phyloP scores from a whole-genome alignment of 2,329 filamentous ascomycete genomes.

The Chaetomiaceae sp. region DNA sequence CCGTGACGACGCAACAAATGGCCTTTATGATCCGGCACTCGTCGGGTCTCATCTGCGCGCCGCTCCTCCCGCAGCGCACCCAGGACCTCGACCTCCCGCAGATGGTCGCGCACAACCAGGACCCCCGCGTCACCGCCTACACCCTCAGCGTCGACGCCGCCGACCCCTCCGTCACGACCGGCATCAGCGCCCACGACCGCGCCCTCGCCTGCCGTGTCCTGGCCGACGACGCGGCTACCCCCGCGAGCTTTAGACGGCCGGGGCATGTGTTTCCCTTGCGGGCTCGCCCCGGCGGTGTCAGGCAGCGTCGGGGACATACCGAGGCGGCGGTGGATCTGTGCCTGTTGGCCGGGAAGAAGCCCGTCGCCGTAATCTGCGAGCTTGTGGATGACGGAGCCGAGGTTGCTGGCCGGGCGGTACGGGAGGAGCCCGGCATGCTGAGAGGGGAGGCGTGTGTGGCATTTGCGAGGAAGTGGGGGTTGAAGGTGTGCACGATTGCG shows the following conservation, averaged over 20 bases:
- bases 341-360: slow-evolving; percentile 70
- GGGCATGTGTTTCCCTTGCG: slow-evolving; percentile 87
- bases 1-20: slow-evolving; percentile 84
- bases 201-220: slow-evolving; percentile 75
- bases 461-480: slow-evolving; percentile 82
- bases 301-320: slow-evolving; percentile 78
- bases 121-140: slow-evolving; percentile 89
- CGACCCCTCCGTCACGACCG: slow-evolving; percentile 71
- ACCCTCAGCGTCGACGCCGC: slow-evolving; percentile 82
- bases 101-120: slow-evolving; percentile 74
- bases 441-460: slow-evolving; percentile 78
- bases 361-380: slow-evolving; percentile 83
- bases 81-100: slow-evolving; percentile 72
- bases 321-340: slow-evolving; percentile 93
- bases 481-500: slow-evolving; percentile 94
- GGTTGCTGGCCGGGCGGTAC: slow-evolving; percentile 62
- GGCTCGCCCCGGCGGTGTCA: slow-evolving; percentile 73
- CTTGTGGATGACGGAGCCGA: slow-evolving; percentile 80
- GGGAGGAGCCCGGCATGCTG: slow-evolving; percentile 79
- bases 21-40: slow-evolving; percentile 93
- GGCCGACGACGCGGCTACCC: slow-evolving; percentile 57
- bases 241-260: slow-evolving; percentile 68
- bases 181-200: slow-evolving; percentile 85
- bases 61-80: slow-evolving; percentile 67
- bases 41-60: slow-evolving; percentile 87